Percentiles rank a stretch among this genome's conserved stretches.
Evolutionary conservation across 2,329 filamentous ascomycete genomes (phyloP).

Genomic region (Mycocentrospora acerina): DNA sequence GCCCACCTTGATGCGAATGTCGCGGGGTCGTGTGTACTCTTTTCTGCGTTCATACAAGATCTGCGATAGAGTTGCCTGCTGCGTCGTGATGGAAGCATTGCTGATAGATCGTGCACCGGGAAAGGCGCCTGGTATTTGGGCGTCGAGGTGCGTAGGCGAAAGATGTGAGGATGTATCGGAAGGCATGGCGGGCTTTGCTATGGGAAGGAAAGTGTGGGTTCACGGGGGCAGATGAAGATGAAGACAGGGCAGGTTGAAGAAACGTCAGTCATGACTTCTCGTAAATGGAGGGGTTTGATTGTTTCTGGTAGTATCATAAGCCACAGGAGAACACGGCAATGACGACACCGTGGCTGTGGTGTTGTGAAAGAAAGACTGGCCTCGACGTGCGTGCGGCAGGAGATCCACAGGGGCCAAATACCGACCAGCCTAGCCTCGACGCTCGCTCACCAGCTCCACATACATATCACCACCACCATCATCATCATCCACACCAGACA

Average conservation of each 20-base stretch:
- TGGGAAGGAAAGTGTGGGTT: constrained; percentile 1
- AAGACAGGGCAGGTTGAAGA: background rate
- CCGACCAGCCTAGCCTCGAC: no score
- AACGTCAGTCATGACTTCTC: no score
- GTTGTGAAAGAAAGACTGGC: no score
- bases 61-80: constrained; percentile 53
- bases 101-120: constrained; percentile 34
- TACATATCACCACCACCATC: constrained; percentile 2
- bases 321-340: no score
- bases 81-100: constrained; percentile 36
- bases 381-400: no score
- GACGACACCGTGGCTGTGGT: no score
- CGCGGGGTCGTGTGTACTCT: constrained; percentile 76
- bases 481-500: background rate
- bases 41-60: constrained; percentile 69
- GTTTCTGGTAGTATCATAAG: no score
- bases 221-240: constrained; percentile 1
- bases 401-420: constrained; percentile 9
- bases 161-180: constrained; percentile 23
- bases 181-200: constrained; percentile 27
- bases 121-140: constrained; percentile 54
- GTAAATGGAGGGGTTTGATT: no score
- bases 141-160: constrained; percentile 41
- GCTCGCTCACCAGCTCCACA: no score
- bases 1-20: constrained; percentile 83